These are phyloP conservation scores for Furcasterigmium sp. DNA, from an alignment of 2,329 filamentous ascomycete species.

Conservation along the genomic window DNA sequence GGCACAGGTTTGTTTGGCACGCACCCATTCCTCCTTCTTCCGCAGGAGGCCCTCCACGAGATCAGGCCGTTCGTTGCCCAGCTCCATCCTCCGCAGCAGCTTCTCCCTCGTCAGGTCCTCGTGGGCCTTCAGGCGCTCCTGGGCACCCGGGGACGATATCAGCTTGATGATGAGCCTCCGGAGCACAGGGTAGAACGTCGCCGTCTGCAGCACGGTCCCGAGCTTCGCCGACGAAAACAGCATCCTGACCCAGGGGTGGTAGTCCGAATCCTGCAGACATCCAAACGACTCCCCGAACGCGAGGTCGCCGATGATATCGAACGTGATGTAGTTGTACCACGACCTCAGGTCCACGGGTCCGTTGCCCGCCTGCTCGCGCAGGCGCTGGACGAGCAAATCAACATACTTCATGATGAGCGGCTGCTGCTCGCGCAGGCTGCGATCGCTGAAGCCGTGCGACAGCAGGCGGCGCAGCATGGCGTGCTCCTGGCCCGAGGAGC, in stretches of 20 bases:
- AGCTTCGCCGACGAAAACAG: conserved; percentile 16
- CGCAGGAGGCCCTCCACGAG: conserved; percentile 14
- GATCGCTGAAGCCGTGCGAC: conserved; percentile 17
- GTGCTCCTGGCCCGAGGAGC: conserved; percentile 7
- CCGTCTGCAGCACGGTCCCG: conserved; percentile 5
- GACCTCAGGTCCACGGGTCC: conserved; percentile 15
- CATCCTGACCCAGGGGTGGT: conserved; percentile 19
- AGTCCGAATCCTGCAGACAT: conserved; percentile 15
- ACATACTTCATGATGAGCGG: conserved; percentile 28
- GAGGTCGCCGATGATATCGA: conserved; percentile 24
- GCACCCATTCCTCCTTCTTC: conserved; percentile 12
- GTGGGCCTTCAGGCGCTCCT: conserved; percentile 3
- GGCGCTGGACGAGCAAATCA: conserved; percentile 28
- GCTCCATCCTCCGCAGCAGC: conserved; percentile 10
- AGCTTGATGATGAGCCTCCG: conserved; percentile 4
- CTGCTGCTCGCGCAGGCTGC: conserved; percentile 17
- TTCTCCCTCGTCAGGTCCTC: conserved; percentile 5
- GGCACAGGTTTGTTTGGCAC: not conserved
- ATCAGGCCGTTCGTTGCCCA: conserved; percentile 11
- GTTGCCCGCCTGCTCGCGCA: conserved; percentile 22
- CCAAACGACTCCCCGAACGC: conserved; percentile 22
- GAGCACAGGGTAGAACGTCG: conserved; percentile 5
- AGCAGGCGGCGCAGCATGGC: conserved; percentile 9
- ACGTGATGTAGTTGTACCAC: conserved; percentile 22
- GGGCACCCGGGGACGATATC: conserved; percentile 3